Base-by-base conservation (phyloP, 306 rosid genomes). In the Rosa rugosa region DNA sequence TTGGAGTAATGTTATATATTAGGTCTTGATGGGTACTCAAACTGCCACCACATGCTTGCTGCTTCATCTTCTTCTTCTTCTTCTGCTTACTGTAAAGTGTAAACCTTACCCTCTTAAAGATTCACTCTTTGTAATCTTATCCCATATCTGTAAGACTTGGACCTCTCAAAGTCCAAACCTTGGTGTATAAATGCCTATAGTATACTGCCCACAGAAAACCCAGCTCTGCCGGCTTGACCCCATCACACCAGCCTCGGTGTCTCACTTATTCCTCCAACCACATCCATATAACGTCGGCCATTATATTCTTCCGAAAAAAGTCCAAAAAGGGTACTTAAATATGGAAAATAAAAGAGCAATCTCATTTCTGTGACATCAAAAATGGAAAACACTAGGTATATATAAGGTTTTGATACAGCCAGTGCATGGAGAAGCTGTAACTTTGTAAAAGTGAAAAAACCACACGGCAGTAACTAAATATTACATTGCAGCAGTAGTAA, bases 11-110 rank as follows among this genome's bases (percentile, higher is more conserved):
- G 45, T 36, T 36, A 4, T 7, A 66, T 66, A 8, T 38, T 63
- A 63, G 62, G 27, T 54, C 46, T 84, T 82, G 86, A 88, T 72
- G 83, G 56, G 75, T 81, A 82, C 57, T 82, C 42, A 71, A 69
- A 71, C 50, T 54, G 36, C 64, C 77, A 81, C 90, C 91, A 85
- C 91, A 80, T 80, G 65, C 64, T 67, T 62, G 22, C 62, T 75
- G 20, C 27, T 67, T 47, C 42, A 63, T 69, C 81, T 47, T 72
- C 77, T 75, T 69, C 81, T 47, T 72, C 77, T 75, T 56, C 46
- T 65, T 38, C 63, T 75, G 49, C 75, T 36, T 17, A n/a, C 50
- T 69, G 73, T 36, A 8, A 59, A n/a, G 44, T 69, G 73, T 36
- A 8, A 59, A 69, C 78, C 84, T 79, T 76, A 77, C 44, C 69